Evolutionary conservation across 768 basidiomycete species (phyloP), one percentile per base, ranked within the genome.

Genomic region (Macrocybe gigantea): DNA sequence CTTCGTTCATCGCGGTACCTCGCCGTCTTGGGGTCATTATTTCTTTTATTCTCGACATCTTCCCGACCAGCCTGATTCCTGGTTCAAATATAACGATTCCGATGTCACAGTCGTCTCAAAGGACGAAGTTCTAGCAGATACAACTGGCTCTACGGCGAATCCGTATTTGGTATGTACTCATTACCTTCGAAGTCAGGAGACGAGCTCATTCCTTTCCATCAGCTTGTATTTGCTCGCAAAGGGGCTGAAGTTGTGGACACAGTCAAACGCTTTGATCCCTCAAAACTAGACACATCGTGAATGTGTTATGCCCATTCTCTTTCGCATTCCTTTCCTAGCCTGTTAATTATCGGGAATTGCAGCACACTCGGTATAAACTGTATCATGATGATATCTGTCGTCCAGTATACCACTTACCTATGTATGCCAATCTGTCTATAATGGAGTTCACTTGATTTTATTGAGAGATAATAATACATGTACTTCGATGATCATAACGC

Each of bases 41-140:
- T 98, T 93, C 74, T 91, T 97, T 66, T 96, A 95, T 64, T 90
- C 93, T 47, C 78, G 93, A 36, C 77, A 92, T 62, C 72, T 96
- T 10, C 94, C 93, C 1, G 78, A 80, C 41, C 66, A 80, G 15
- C 83, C 84, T 8, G 86, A 96, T 49, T 74, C 77, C 38, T 97
- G 93, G 91, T 92, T 93, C 77, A 95, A 95, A 68, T 93, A 95
- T 69, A 97, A 97, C 61, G 94, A 97, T 61, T 90, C 90, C 34
- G 82, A 80, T 49, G 91, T 98, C 7, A 75, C 80, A 3, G 74
- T 80, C 29, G 88, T 92, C 0, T 65, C 75, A 7, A 87, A 88
- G 58, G 80, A 81, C 6, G 93, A 96, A 58, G 87, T 97, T 2
- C 71, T 96, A 45, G 83, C 82, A 30, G 90, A 96, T 68, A 88